Evolutionary conservation across 1,284 basidiomycete species (phyloP), one percentile per base, ranked within the genome.

Genomic region (Fomitopsis betulina): DNA sequence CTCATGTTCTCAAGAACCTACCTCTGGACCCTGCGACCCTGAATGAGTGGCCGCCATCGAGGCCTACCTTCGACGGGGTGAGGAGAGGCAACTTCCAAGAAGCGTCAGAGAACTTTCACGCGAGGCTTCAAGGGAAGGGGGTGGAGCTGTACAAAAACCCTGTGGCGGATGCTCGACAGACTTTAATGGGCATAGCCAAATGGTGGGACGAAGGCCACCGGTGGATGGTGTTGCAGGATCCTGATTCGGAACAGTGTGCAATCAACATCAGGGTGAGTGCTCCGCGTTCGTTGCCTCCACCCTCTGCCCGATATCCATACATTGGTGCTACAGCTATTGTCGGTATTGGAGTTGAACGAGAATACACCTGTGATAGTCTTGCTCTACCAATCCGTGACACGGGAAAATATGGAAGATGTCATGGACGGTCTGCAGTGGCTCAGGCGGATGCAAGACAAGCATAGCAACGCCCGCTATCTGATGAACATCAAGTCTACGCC

Each of bases 121-220:
- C 51, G 19, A 35, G n/a, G 42, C 53, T 19, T 32, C 32, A 30
- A 35, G 23, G 49, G 19, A 30, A 40, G 12, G 49, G 47, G 3
- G 25, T 54, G n/a, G 55, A 49, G 12, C 55, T 67, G 1, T 66
- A 66, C 57, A 64, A 68, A 40, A 69, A 74, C 40, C 71, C 72
- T 0, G 74, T 77, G 57, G 68, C 64, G 59, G 73, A 76, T 58
- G 63, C 76, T 42, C 68, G 76, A n/a, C 70, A 75, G 61, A 72
- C 69, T 35, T 38, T 75, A 13, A 64, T 74, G 62, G 62, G 58
- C 15, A 56, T 77, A 15, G 71, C 67, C 10, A 66, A 61, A 25
- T 56, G 60, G 19, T 68, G 60, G 42, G 71, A 75, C 27, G 52
- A 64, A 5, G 72, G 68, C 1, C 35, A 55, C 12, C 60, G 57